Percentiles rank a stretch among this genome's conserved stretches.
Conservation (phyloP, 805 yeast genomes). For the Blastobotrys attinorum region DNA sequence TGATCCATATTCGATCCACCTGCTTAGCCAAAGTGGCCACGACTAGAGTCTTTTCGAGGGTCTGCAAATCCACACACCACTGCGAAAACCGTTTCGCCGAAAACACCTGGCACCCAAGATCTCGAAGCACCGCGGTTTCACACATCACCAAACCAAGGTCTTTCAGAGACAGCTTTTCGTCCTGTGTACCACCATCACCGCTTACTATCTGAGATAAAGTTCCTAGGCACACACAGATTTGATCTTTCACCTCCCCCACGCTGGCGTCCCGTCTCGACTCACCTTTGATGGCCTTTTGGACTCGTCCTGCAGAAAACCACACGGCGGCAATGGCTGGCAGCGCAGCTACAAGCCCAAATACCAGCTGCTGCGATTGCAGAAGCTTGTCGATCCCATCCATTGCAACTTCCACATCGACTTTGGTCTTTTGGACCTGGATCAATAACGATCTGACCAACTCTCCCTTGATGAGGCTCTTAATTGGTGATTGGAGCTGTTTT, state of each 20-base stretch:
- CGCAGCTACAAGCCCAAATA: conserved; percentile 87
- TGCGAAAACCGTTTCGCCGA: conserved; percentile 44
- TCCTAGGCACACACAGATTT: conserved; percentile 40
- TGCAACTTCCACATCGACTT: conserved; percentile 90
- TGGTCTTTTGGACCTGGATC: conserved; percentile 92
- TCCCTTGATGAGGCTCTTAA: conserved; percentile 57
- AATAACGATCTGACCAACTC: conserved; percentile 66
- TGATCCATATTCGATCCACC: background rate
- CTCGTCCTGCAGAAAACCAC: conserved; percentile 30
- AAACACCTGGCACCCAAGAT: conserved; percentile 39
- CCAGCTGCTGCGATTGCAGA: conserved; percentile 74
- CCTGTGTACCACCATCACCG: conserved; percentile 14
- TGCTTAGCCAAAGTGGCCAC: background rate
- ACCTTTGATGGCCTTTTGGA: conserved; percentile 11
- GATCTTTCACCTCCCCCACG: conserved; percentile 21
- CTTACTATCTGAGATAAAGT: conserved; percentile 48
- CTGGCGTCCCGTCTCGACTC: conserved; percentile 12
- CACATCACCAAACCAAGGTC: conserved; percentile 58
- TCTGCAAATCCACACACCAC: conserved; percentile 57
- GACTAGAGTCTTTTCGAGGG: conserved; percentile 34
- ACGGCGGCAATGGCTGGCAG: conserved; percentile 54
- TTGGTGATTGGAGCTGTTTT: conserved; percentile 59
- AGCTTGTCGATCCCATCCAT: conserved; percentile 84
- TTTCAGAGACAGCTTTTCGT: conserved; percentile 20
- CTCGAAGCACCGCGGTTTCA: conserved; percentile 52